Evolutionary conservation across 257 asterid species (phyloP).

Genomic region (Rubia yunnanensis): DNA sequence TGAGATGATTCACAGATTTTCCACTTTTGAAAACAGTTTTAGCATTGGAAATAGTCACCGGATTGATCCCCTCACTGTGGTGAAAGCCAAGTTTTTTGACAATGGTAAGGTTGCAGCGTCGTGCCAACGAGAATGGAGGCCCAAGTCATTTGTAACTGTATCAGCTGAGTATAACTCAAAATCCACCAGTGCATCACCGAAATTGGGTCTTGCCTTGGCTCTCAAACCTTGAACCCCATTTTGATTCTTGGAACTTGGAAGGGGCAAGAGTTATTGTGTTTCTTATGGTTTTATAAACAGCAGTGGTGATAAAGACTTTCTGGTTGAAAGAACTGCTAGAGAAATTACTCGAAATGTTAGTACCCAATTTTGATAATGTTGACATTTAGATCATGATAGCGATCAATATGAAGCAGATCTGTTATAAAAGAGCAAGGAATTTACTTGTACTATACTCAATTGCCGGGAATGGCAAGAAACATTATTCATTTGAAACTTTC

Average conservation of each 20-base stretch:
- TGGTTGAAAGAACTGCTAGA: constrained; percentile 10
- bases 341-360: background rate
- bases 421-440: constrained; percentile 3
- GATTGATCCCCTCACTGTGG: constrained; percentile 44
- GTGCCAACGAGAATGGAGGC: constrained; percentile 81
- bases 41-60: constrained; percentile 59
- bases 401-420: constrained; percentile 19
- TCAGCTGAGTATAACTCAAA: constrained; percentile 79
- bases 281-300: constrained; percentile 13
- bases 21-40: constrained; percentile 54
- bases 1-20: constrained; percentile 70
- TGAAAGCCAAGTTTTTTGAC: constrained; percentile 67
- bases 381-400: constrained; percentile 20
- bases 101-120: constrained; percentile 56
- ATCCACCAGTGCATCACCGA: constrained; percentile 38
- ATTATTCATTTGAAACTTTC: background rate
- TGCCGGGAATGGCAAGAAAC: constrained; percentile 17
- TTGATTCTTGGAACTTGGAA: constrained; percentile 6
- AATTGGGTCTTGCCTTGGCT: constrained; percentile 60
- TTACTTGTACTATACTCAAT: constrained; percentile 5
- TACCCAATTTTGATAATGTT: constrained; percentile 25
- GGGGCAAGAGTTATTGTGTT: constrained; percentile 12
- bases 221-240: constrained; percentile 81
- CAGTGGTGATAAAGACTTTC: constrained; percentile 18
- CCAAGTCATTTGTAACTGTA: constrained; percentile 58